Conservation (phyloP, 108 stramenopile species). For the Pseudonitzschia multistriata region DNA sequence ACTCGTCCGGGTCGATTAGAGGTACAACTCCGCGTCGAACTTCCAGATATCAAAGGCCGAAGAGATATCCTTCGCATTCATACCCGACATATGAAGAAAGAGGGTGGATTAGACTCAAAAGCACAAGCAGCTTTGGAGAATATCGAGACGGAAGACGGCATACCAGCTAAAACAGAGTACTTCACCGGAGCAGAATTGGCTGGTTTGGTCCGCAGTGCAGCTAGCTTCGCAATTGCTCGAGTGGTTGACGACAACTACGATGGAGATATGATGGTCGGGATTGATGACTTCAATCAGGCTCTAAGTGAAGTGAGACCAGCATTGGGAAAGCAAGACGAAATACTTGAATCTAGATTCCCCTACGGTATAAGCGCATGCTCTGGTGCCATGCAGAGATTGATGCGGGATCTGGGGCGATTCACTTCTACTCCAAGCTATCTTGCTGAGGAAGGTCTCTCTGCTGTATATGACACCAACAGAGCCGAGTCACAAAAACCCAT, state of each 20-base stretch:
- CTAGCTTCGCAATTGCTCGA: conserved; percentile 76
- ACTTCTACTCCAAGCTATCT: conserved; percentile 36
- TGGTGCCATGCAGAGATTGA: conserved; percentile 52
- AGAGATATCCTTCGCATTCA: conserved; percentile 87
- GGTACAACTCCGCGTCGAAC: conserved; percentile 78
- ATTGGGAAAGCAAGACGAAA: conserved; percentile 71
- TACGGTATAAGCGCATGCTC: conserved; percentile 68
- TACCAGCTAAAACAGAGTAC: conserved; percentile 69
- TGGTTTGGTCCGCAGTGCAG: conserved; percentile 84
- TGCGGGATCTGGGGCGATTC: conserved; percentile 63
- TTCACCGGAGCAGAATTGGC: conserved; percentile 91
- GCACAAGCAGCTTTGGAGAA: conserved; percentile 55
- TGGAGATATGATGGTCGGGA: conserved; percentile 38
- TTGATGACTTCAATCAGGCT: conserved; percentile 52
- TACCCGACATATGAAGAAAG: conserved; percentile 83
- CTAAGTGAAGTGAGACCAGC: conserved; percentile 72
- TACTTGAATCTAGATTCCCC: conserved; percentile 58
- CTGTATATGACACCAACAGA: background rate
- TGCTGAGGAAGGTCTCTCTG: background rate
- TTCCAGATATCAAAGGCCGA: conserved; percentile 68
- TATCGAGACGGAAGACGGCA: conserved; percentile 51
- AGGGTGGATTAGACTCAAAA: conserved; percentile 52
- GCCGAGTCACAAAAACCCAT: background rate
- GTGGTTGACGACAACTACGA: conserved; percentile 34
- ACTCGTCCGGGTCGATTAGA: conserved; percentile 87